Evolutionary conservation across 1,139 yeast species (phyloP), one percentile per base, ranked within the genome.

Genomic region (Hanseniaspora gamundiae): DNA sequence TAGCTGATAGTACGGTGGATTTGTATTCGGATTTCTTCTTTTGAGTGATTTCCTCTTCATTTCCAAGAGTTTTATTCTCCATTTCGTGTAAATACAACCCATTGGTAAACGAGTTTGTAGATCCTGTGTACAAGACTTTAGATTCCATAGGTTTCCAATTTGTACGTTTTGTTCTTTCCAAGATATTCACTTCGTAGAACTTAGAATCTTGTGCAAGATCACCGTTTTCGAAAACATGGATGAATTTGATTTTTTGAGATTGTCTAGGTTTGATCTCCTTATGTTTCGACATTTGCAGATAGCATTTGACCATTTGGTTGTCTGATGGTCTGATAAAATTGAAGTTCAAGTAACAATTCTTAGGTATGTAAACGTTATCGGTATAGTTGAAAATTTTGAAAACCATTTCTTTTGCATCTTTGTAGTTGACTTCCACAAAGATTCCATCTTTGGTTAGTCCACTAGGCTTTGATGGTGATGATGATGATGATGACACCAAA

Each of bases 231-330:
- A 43, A 43, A 36, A 43, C 31, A 21, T 43, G 45, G 14, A 40
- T 40, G 20, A 43, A 43, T 36, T 42, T 28, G 6, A 13, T 40
- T 40, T 39, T 43, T 38, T 20, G 36, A 16, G 27, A 38, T 35
- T 10, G 42, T 42, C n/a, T 17, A 3, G 45, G 45, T 30, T 43
- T 40, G 6, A 43, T 36, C 2, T 38, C 21, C 31, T 43, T 36
- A n/a, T 36, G 35, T 2, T 40, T 42, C 14, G 41, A 36, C 16
- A 43, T 19, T 21, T 43, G 41, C 31, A 43, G 35, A 16, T 36
- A 43, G 20, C 45, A 43, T 39, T 43, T 43, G 2, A 42, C 41
- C 21, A 43, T n/a, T 33, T 33, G n/a, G n/a, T 43, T 36, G 4
- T 29, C 21, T 28, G 38, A 30, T 10, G 17, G 26, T 27, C 33